Evolutionary conservation across 148 eudicot species (phyloP), one percentile per base, ranked within the genome.

Genomic region (Selenicereus undatus): DNA sequence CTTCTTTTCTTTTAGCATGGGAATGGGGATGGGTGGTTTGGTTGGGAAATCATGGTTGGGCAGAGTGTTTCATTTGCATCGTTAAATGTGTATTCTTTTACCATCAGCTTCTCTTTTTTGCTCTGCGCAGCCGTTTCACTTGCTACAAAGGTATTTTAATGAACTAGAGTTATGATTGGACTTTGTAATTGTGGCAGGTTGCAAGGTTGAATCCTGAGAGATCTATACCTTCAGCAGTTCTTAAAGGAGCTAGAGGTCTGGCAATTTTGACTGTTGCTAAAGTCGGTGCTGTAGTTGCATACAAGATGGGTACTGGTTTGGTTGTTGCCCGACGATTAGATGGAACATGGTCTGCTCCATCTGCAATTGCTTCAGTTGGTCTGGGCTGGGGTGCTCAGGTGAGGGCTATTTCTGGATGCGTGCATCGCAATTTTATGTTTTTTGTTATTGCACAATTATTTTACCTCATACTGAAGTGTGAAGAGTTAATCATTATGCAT

Each of bases 351-450:
- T 97, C 99, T 79, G 97, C 99, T 50, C 99, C 99, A 77, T 97
- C 99, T 75, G 99, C 99, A 79, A 90, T 97, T 81, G 86, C 85
- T 66, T 97, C 99, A 17, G 91, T 82, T 84, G 99, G 99, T 82
- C 87, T 97, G 83, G 99, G 97, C 81, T 97, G 99, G 99, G 99
- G 99, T 80, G 96, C 91, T 62, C 99, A 97, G 99, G 98, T 97
- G 89, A 73, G 72, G 72, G 12, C 72, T 24, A 24, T 74, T 68
- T 36, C 79, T 48, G 52, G 62, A 56, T 77, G 24, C 24, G 24
- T 39, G 17, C 71, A 66, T 64, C 50, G 51, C 12, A 10, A 5
- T 75, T 20, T 80, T 32, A n/a, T 13, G 36, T 32, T 36, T 1
- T 80, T 35, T 30, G 17, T 3, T 56, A 75, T 35, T 52, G 16